A percentile compares a stretch with the other conserved stretches of the same genome.
These are phyloP conservation scores for Cornus suecica DNA, from an alignment of 148 eudicot species.

Conservation along the genomic window DNA sequence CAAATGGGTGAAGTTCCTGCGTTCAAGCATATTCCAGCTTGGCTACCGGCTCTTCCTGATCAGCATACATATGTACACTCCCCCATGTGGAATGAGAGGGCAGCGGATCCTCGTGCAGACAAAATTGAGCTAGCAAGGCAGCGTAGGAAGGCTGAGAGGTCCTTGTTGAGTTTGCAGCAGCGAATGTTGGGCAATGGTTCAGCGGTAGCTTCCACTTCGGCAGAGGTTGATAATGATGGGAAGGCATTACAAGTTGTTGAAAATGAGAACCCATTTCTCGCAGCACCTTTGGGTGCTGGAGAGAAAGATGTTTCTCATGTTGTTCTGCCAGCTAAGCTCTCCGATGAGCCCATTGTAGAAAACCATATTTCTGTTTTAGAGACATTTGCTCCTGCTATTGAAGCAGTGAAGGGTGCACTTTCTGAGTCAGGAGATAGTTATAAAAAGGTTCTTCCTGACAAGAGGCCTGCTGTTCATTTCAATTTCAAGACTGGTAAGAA, in stretches of 20 bases:
- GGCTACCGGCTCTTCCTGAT: conserved; percentile 94
- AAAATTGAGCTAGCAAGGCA: conserved; percentile 80
- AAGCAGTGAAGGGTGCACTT: conserved; percentile 47
- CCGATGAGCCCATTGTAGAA: conserved; percentile 18
- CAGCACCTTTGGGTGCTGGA: conserved; percentile 41
- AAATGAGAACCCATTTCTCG: conserved; percentile 34
- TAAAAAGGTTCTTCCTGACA: conserved; percentile 34
- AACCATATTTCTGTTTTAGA: conserved; percentile 51
- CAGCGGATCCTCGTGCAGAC: conserved; percentile 55
- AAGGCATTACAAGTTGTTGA: conserved; percentile 16
- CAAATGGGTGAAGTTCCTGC: conserved; percentile 58
- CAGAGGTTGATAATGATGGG: conserved; percentile 10
- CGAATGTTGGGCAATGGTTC: conserved; percentile 46
- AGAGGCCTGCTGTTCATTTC: conserved; percentile 57
- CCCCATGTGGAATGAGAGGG: conserved; percentile 70
- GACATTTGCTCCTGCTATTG: conserved; percentile 73
- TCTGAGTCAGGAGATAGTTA: conserved; percentile 40
- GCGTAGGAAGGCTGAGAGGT: conserved; percentile 83
- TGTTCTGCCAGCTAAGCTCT: conserved; percentile 35
- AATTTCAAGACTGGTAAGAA: conserved; percentile 64
- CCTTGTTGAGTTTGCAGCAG: conserved; percentile 79
- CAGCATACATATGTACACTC: conserved; percentile 65
- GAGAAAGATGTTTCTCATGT: conserved; percentile 38
- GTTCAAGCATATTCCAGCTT: conserved; percentile 60
- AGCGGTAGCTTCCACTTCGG: conserved; percentile 40